Percentiles rank a stretch among this genome's conserved stretches.
Evolutionary conservation across 2,329 filamentous ascomycete species (phyloP).

Genomic region (Annulohypoxylon truncatum): DNA sequence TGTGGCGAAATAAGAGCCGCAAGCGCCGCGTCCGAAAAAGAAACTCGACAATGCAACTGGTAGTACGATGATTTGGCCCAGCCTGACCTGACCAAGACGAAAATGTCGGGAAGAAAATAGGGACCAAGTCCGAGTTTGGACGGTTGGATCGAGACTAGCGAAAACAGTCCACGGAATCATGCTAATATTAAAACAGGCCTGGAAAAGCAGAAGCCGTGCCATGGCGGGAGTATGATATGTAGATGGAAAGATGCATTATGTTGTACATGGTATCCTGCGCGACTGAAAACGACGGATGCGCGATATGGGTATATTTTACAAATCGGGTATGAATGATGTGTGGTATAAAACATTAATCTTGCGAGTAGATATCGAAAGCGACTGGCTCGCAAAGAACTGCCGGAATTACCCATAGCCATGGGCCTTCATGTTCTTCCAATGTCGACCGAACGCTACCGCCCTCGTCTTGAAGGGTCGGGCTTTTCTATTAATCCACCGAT

Average conservation of each 20-base stretch:
- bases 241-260: slow-evolving; percentile 45
- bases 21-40: slow-evolving; percentile 30
- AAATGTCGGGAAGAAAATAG: slow-evolving; percentile 5
- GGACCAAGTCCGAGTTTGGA: slow-evolving; percentile 21
- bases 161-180: slow-evolving; percentile 37
- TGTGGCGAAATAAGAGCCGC: slow-evolving; percentile 36
- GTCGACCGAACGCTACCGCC: slow-evolving; percentile 36
- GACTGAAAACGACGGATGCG: slow-evolving; percentile 44
- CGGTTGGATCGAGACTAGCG: slow-evolving; percentile 10
- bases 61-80: slow-evolving; percentile 14
- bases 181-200: slow-evolving; percentile 33
- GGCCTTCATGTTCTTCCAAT: slow-evolving; percentile 10
- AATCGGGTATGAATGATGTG: slow-evolving; percentile 38
- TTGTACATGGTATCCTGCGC: slow-evolving; percentile 52
- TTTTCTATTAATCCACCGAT: slow-evolving; percentile 72
- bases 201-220: slow-evolving; percentile 24
- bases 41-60: slow-evolving; percentile 29
- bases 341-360: slow-evolving; percentile 26
- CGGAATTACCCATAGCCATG: slow-evolving; percentile 5
- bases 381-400: slow-evolving; percentile 12
- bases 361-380: slow-evolving; percentile 21
- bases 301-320: slow-evolving; percentile 47
- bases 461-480: slow-evolving; percentile 56
- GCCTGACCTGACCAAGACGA: slow-evolving; percentile 20
- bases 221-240: slow-evolving; percentile 34